phyloP scores from a whole-genome alignment of 2,329 filamentous ascomycete species.

The Aspergillus pseudotamarii region DNA sequence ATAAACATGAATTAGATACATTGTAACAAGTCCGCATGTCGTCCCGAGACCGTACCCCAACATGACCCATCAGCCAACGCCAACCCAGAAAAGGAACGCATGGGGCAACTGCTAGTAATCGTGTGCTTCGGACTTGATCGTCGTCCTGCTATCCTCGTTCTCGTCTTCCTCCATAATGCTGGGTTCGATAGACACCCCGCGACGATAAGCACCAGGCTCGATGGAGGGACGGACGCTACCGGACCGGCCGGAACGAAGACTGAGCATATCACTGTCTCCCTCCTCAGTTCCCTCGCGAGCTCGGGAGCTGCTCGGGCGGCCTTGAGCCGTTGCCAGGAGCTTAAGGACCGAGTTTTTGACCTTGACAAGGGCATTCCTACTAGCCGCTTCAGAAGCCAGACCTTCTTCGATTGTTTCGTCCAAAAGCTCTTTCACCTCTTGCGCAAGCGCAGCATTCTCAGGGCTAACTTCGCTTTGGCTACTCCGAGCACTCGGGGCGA shows the following conservation, averaged over 20 bases:
- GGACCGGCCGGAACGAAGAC: constrained; percentile 31
- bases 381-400: constrained; percentile 44
- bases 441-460: constrained; percentile 55
- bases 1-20: constrained; percentile 1
- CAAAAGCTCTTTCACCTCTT: constrained; percentile 60
- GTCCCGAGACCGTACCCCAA: not conserved
- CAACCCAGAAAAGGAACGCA: constrained; percentile 19
- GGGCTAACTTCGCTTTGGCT: constrained; percentile 54
- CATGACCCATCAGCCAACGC: constrained; percentile 17
- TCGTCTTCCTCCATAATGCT: constrained; percentile 45
- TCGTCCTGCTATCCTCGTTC: constrained; percentile 38
- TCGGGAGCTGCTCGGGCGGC: constrained; percentile 35
- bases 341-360: constrained; percentile 48
- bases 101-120: constrained; percentile 26
- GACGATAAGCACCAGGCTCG: constrained; percentile 27
- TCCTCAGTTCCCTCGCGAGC: constrained; percentile 38
- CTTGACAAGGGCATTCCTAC: constrained; percentile 50
- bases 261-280: constrained; percentile 33
- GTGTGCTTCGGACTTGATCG: constrained; percentile 35
- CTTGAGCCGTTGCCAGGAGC: constrained; percentile 54
- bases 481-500: constrained; percentile 53
- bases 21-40: not conserved
- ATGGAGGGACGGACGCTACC: constrained; percentile 35
- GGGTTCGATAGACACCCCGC: constrained; percentile 35
- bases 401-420: constrained; percentile 57